Evolutionary conservation across 495 filamentous ascomycete genomes (phyloP).

Genomic region (Hyaloscypha finlandica): DNA sequence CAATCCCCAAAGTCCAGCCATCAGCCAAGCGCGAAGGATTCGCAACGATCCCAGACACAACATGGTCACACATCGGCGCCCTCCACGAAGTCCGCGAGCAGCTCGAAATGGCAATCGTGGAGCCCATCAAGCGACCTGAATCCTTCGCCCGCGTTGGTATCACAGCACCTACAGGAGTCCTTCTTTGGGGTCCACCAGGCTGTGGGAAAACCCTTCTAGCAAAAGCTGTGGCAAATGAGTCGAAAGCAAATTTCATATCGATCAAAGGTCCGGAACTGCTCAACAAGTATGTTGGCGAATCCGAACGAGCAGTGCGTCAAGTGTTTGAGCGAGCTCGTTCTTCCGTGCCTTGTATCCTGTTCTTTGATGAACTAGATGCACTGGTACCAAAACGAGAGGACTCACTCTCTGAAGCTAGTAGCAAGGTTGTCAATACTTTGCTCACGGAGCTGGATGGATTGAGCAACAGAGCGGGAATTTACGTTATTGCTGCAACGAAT

Average conservation of each 20-base stretch:
- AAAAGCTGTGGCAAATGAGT: conserved; percentile 95
- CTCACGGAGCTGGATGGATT: conserved; percentile 96
- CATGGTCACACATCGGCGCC: conserved; percentile 91
- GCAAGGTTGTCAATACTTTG: conserved; percentile 91
- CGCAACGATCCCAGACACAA: conserved; percentile 94
- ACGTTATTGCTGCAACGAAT: conserved; percentile 94
- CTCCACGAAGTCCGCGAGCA: conserved; percentile 77
- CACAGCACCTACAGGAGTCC: conserved; percentile 82
- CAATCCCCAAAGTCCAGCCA: conserved; percentile 84
- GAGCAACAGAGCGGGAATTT: conserved; percentile 79
- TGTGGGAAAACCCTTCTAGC: conserved; percentile 97
- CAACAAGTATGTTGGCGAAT: conserved; percentile 96
- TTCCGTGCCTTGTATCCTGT: conserved; percentile 88
- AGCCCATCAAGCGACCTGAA: conserved; percentile 85
- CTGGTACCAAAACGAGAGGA: conserved; percentile 85
- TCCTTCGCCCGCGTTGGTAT: conserved; percentile 81
- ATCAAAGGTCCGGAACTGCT: conserved; percentile 94
- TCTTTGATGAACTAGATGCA: conserved; percentile 97
- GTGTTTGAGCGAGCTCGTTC: conserved; percentile 88
- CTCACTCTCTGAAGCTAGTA: conserved; percentile 76
- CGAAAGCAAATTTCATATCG: conserved; percentile 94
- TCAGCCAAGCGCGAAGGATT: conserved; percentile 96
- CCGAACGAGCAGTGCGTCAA: conserved; percentile 87
- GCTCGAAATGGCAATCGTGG: conserved; percentile 84
- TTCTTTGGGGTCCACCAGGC: conserved; percentile 95